phyloP scores from a whole-genome alignment of 345 rosid species.

The Litchi chinensis region DNA sequence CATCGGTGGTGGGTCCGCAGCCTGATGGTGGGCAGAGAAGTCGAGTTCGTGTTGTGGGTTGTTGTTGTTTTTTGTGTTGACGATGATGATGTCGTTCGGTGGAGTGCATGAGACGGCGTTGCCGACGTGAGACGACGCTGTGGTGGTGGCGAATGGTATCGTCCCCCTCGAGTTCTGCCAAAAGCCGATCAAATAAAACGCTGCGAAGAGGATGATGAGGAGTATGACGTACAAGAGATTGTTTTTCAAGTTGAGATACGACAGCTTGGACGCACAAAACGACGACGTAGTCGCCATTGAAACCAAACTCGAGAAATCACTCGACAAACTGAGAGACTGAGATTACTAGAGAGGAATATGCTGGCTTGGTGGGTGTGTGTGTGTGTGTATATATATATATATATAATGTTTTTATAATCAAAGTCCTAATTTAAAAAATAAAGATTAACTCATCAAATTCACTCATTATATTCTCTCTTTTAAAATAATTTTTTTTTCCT shows the following conservation, averaged over 20 bases:
- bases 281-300: constrained; percentile 18
- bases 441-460: no score
- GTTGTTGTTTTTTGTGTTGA: not conserved
- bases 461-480: no score
- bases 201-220: constrained; percentile 44
- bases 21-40: constrained; percentile 59
- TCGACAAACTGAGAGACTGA: no score
- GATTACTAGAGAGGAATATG: no score
- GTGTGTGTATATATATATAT: no score
- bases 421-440: no score
- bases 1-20: constrained; percentile 41
- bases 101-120: constrained; percentile 14
- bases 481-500: no score
- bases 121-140: not conserved
- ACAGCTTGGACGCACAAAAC: not conserved
- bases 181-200: constrained; percentile 55
- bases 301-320: no score
- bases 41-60: constrained; percentile 33
- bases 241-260: constrained; percentile 24
- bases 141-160: constrained; percentile 25
- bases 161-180: constrained; percentile 43
- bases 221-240: constrained; percentile 43
- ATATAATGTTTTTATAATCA: no score
- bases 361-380: no score
- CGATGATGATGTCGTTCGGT: not conserved